phyloP scores from a whole-genome alignment of 345 rosid species.

The Syzygium grande region DNA sequence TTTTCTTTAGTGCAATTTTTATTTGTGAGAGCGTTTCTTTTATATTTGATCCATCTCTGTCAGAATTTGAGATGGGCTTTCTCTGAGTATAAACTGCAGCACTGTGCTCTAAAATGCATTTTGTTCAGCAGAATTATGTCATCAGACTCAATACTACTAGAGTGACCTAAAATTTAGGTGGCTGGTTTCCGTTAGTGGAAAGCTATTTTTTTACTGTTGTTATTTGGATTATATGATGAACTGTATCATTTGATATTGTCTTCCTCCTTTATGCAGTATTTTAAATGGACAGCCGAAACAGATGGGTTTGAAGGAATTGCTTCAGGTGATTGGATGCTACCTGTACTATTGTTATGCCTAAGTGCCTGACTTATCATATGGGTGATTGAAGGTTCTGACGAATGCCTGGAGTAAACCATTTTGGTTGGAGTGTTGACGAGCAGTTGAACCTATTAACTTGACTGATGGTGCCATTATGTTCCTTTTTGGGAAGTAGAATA shows the following conservation, averaged over 20 bases:
- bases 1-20: not conserved
- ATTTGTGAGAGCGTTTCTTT: not conserved
- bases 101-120: not conserved
- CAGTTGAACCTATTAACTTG: not conserved
- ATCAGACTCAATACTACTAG: not conserved
- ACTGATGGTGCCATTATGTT: not conserved
- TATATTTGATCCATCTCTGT: not conserved
- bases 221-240: not conserved
- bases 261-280: conserved; percentile 44
- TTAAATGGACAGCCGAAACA: conserved; percentile 82
- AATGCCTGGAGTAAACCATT: not conserved
- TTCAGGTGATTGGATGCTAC: conserved; percentile 52
- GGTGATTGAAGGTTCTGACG: not conserved
- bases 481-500: not conserved
- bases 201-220: not conserved
- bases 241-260: not conserved
- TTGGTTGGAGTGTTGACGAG: not conserved
- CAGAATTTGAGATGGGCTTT: not conserved
- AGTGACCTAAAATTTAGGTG: not conserved
- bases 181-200: not conserved
- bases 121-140: not conserved
- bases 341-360: not conserved
- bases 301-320: conserved; percentile 85
- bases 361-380: not conserved
- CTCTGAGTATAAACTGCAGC: not conserved